phyloP scores from a whole-genome alignment of 2,329 filamentous ascomycete genomes.

The Endoconidiophora laricicola region DNA sequence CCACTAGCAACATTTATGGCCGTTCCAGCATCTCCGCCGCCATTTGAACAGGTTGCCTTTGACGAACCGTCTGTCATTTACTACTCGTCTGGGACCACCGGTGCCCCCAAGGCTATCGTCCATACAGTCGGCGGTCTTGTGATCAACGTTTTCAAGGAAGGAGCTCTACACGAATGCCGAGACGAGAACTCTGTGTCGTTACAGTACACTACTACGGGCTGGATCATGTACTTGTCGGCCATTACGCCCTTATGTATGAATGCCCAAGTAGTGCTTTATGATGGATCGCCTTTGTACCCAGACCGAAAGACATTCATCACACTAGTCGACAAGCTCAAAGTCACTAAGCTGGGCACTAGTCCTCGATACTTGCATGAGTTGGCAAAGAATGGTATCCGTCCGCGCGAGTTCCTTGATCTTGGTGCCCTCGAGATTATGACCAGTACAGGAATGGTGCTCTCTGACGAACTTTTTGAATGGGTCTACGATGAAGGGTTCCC shows the following conservation, averaged over 20 bases:
- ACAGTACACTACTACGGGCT: slow-evolving; percentile 54
- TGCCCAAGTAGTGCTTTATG: slow-evolving; percentile 52
- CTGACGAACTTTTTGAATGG: slow-evolving; percentile 65
- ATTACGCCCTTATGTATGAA: slow-evolving; percentile 44
- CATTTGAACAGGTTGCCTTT: slow-evolving; percentile 39
- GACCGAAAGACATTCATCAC: slow-evolving; percentile 46
- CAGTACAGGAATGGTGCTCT: slow-evolving; percentile 68
- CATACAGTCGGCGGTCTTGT: slow-evolving; percentile 54
- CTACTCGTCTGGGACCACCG: slow-evolving; percentile 69
- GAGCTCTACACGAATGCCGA: slow-evolving; percentile 30
- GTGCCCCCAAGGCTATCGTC: slow-evolving; percentile 71
- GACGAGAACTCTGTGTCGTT: slow-evolving; percentile 26
- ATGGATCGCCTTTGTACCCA: slow-evolving; percentile 65
- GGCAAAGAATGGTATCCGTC: slow-evolving; percentile 44
- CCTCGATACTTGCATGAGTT: slow-evolving; percentile 64
- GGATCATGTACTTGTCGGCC: slow-evolving; percentile 71
- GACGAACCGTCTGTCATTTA: slow-evolving; percentile 62
- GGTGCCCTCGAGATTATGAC: slow-evolving; percentile 43
- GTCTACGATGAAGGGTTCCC: slow-evolving; percentile 58
- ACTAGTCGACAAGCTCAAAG: slow-evolving; percentile 43
- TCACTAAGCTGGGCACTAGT: slow-evolving; percentile 59
- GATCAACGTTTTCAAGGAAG: slow-evolving; percentile 42
- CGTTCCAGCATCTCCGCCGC: background rate
- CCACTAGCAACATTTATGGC: slow-evolving; percentile 29
- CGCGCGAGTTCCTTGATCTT: slow-evolving; percentile 46